Evolutionary conservation across 2,329 filamentous ascomycete species (phyloP).

Genomic region (Aotearoamyces nothofagi): DNA sequence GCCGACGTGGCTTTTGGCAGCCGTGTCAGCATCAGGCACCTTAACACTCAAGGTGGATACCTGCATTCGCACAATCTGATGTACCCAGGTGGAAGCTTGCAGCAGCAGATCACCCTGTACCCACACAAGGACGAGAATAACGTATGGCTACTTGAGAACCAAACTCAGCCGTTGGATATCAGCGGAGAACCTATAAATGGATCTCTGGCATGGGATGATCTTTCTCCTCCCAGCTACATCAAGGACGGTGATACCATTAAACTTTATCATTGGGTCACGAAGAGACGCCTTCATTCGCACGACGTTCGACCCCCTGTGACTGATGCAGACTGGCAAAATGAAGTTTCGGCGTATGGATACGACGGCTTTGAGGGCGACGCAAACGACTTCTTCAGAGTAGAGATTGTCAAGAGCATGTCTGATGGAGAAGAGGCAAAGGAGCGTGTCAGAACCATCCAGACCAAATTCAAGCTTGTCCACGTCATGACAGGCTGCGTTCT

Average conservation of each 20-base stretch:
- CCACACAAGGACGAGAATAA: slow-evolving; percentile 99
- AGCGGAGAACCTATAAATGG: slow-evolving; percentile 68
- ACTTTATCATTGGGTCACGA: slow-evolving; percentile 70
- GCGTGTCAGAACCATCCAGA: slow-evolving; percentile 82
- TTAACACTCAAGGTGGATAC: slow-evolving; percentile 96
- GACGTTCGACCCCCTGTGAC: slow-evolving; percentile 78
- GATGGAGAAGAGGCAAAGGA: slow-evolving; percentile 65
- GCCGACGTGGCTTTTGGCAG: slow-evolving; percentile 86
- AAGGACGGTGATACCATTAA: slow-evolving; percentile 68
- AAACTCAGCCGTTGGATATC: slow-evolving; percentile 72
- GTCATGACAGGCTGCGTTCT: slow-evolving; percentile 92
- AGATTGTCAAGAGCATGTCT: slow-evolving; percentile 86
- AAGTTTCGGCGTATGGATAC: slow-evolving; percentile 93
- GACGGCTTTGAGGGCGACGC: slow-evolving; percentile 94
- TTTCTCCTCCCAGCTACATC: slow-evolving; percentile 51
- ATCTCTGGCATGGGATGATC: slow-evolving; percentile 67
- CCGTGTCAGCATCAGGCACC: slow-evolving; percentile 72
- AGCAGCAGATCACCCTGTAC: slow-evolving; percentile 96
- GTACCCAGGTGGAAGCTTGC: slow-evolving; percentile 95
- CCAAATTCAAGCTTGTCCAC: slow-evolving; percentile 90
- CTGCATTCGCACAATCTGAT: slow-evolving; percentile 93
- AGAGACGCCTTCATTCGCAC: slow-evolving; percentile 88
- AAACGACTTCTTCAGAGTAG: slow-evolving; percentile 88
- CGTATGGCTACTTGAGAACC: slow-evolving; percentile 84
- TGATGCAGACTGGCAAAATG: slow-evolving; percentile 87